Conservation (phyloP, 176 grass and related monocot species). For the Dactylis glomerata region DNA sequence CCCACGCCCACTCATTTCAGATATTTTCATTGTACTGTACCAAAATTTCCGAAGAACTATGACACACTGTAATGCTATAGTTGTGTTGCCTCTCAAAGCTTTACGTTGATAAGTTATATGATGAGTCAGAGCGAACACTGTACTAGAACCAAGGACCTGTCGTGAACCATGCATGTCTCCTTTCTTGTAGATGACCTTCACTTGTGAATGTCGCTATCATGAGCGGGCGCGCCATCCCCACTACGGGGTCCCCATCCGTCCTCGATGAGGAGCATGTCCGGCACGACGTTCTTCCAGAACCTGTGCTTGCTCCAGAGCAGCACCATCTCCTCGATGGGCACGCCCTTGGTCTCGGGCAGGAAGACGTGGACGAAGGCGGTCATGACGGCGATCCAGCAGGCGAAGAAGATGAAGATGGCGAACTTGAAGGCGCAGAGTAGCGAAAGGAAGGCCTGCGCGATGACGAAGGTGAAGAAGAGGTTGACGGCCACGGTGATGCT, state of each 20-base stretch:
- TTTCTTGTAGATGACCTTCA: not conserved
- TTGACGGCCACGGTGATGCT: slow-evolving; percentile 94
- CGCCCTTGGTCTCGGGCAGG: slow-evolving; percentile 86
- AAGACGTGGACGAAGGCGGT: slow-evolving; percentile 70
- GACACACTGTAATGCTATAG: no score
- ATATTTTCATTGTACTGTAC: no score
- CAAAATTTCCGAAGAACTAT: no score
- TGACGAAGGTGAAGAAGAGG: slow-evolving; percentile 79
- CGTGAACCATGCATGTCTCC: not conserved
- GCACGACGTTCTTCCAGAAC: slow-evolving; percentile 85
- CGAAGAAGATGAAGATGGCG: slow-evolving; percentile 97
- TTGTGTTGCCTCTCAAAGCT: no score
- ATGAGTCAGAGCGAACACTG: not conserved
- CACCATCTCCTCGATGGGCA: slow-evolving; percentile 94
- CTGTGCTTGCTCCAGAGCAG: slow-evolving; percentile 92
- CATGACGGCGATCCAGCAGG: slow-evolving; percentile 82
- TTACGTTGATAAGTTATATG: no score
- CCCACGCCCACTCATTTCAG: no score
- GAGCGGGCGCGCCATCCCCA: not conserved
- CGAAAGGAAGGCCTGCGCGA: slow-evolving; percentile 79
- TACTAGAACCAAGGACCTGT: no score
- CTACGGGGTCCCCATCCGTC: slow-evolving; percentile 19
- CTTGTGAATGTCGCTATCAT: not conserved
- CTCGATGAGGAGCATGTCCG: slow-evolving; percentile 30
- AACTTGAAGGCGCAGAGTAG: slow-evolving; percentile 83